Evolutionary conservation across 805 yeast genomes (phyloP), one percentile per base, ranked within the genome.

Genomic region (Wickerhamiella musiphila): DNA sequence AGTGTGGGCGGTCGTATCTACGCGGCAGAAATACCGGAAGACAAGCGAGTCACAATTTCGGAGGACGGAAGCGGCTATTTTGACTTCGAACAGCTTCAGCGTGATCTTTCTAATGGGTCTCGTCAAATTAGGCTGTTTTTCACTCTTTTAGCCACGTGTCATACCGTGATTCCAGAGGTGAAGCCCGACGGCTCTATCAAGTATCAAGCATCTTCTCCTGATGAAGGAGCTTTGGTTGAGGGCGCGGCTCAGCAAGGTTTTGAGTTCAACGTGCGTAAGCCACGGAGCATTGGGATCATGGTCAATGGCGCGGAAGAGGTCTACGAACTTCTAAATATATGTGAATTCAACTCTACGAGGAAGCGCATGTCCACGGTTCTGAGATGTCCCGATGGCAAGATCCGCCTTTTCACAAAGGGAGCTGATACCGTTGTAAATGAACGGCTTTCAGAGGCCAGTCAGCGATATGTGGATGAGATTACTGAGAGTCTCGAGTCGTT

Each of bases 181-280:
- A 65, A 64, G 38, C 72, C 44, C 2, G 46, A 47, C 22, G 58
- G 54, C 5, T 35, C 35, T 20, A 73, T 90, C 40, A 84, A 81
- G 52, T 90, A 92, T 52, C 99, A 90, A 56, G 98, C 99, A 1
- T 94, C 98, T 0, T 84, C 96, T 1, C 98, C 98, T 0, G 99
- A 90, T 58, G 98, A 92, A 60, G 98, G 98, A 32, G 99, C 99
- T 0, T 63, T 90, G 39, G 99, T 90, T 2, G 83, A 84, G 46
- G 99, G 99, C 36, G 96, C 94, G 12, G 90, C 95, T 1, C 63
- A 62, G 47, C 58, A 86, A 29, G 96, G 95, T 1, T 90, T 77
- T 51, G 72, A 66, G 40, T 92, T 90, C 51, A 66, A 69, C 6
- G 71, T 82, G 29, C 76, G 99, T 58, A 73, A 73, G 30, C 99